Evolutionary conservation across 805 yeast species (phyloP).

Genomic region (Teunomyces gatunensis): DNA sequence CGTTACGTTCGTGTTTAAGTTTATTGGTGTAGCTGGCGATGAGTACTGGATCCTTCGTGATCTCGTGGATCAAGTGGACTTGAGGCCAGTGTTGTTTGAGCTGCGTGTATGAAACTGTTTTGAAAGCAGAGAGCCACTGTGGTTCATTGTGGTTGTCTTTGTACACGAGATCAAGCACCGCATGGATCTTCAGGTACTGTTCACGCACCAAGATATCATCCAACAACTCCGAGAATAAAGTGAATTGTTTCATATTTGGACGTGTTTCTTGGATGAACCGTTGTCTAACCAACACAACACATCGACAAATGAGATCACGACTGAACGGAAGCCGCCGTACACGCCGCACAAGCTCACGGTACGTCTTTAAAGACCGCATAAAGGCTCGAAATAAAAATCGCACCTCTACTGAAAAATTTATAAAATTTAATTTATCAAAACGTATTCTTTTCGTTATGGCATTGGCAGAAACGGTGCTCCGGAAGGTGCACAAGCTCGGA

Average conservation of each 20-base stretch:
- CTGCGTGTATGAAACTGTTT: conserved; percentile 8
- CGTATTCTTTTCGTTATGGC: conserved; percentile 29
- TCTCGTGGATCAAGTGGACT: conserved; percentile 30
- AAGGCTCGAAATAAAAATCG: neutral
- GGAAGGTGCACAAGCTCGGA: conserved; percentile 40
- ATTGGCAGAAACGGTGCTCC: conserved; percentile 39
- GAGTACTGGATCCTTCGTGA: conserved; percentile 12
- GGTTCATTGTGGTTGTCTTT: conserved; percentile 10
- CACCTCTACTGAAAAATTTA: neutral
- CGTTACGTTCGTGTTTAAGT: conserved; percentile 12
- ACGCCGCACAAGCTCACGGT: conserved; percentile 22
- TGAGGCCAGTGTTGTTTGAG: conserved; percentile 33
- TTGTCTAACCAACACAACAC: conserved; percentile 4
- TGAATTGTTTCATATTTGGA: conserved; percentile 12
- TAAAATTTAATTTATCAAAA: no score
- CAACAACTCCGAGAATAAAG: conserved; percentile 11
- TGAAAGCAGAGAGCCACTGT: conserved; percentile 12
- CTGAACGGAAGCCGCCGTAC: conserved; percentile 33
- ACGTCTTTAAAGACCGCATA: conserved; percentile 7
- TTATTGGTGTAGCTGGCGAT: conserved; percentile 14
- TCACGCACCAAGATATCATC: conserved; percentile 29
- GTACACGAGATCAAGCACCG: conserved; percentile 28
- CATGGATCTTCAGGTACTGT: conserved; percentile 21
- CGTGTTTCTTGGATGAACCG: conserved; percentile 5
- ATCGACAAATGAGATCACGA: conserved; percentile 1